phyloP scores from a whole-genome alignment of 1,139 yeast species.

The Yamadazyma pseudoaaseri region DNA sequence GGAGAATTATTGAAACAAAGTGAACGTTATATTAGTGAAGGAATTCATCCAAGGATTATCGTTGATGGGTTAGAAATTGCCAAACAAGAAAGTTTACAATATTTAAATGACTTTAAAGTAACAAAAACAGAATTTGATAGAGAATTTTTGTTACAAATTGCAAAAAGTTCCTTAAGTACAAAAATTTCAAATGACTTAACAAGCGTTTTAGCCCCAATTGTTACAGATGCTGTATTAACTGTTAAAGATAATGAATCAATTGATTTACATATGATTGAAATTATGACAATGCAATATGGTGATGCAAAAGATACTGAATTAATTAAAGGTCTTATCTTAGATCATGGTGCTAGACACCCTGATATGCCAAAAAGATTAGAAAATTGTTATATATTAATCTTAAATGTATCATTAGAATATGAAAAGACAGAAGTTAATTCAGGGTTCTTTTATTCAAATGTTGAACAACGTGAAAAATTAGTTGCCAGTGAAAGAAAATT shows the following conservation, averaged over 20 bases:
- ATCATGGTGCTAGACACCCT: conserved; percentile 99
- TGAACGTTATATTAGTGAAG: conserved; percentile 86
- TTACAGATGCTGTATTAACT: conserved; percentile 90
- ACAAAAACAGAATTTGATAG: conserved; percentile 59
- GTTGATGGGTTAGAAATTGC: conserved; percentile 96
- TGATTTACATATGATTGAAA: conserved; percentile 96
- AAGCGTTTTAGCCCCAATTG: conserved; percentile 85
- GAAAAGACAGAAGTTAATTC: conserved; percentile 98
- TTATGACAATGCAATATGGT: conserved; percentile 97
- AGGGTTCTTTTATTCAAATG: conserved; percentile 90
- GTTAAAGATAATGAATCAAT: conserved; percentile 56
- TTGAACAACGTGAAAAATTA: conserved; percentile 94
- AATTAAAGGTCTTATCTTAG: conserved; percentile 87
- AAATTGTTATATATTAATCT: conserved; percentile 80
- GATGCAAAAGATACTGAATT: conserved; percentile 80
- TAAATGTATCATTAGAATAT: conserved; percentile 93
- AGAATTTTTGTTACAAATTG: conserved; percentile 86
- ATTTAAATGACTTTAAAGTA: conserved; percentile 59
- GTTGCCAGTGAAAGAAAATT: conserved; percentile 93
- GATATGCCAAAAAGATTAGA: conserved; percentile 92
- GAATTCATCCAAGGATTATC: conserved; percentile 91
- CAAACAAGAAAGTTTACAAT: conserved; percentile 69
- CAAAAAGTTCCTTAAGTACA: conserved; percentile 84
- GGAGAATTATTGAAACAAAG: conserved; percentile 96
- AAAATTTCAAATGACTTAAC: conserved; percentile 77